Base-by-base conservation (phyloP, 2,329 filamentous ascomycete genomes). In the Mollisiaceae sp. region DNA sequence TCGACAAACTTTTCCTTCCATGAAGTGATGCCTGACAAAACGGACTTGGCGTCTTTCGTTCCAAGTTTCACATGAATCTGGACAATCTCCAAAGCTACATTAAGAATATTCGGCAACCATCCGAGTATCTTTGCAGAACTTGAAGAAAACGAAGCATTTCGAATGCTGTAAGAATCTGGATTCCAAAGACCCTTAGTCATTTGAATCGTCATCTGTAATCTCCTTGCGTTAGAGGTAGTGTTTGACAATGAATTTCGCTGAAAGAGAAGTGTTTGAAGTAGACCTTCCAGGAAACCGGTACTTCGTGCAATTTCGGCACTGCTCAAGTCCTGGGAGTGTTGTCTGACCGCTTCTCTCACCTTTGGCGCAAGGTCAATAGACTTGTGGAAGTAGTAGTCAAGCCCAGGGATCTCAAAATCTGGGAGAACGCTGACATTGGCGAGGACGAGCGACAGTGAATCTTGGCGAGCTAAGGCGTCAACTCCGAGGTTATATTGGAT, bases 271-370 rank as follows among this genome's bases (percentile, higher is more conserved):
- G 88, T 79, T 65, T 89, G 84, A 36, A 98, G 81, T 65, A 97
- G 83, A 32, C 94, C 93, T 76, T 99, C 95, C n/a, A 97, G 81
- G 69, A 92, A 92, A 0, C 93, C 93, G 58, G 91, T 85, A 75
- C 93, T 94, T 74, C 94, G 86, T 50, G 86, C 84, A 8, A 95
- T 85, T 72, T 97, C 93, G 9, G 92, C 89, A 50, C 88, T 85
- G 54, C 91, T 97, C 45, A 99, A 80, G 69, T 99, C 96, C 43
- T 92, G 89, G 0, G 91, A 93, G 77, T 97, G 93, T 59, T 92
- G 89, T 69, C 88, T 84, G 11, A 87, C 82, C 36, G 89, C 84
- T 50, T 85, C 82, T 72, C 94, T 86, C 59, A 91, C 86, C 70
- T 85, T 84, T 18, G 89, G 86, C 70, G 91, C 86, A 14, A 93